Base-by-base conservation (phyloP, 768 basidiomycete species). In the Tremella mesenterica region DNA sequence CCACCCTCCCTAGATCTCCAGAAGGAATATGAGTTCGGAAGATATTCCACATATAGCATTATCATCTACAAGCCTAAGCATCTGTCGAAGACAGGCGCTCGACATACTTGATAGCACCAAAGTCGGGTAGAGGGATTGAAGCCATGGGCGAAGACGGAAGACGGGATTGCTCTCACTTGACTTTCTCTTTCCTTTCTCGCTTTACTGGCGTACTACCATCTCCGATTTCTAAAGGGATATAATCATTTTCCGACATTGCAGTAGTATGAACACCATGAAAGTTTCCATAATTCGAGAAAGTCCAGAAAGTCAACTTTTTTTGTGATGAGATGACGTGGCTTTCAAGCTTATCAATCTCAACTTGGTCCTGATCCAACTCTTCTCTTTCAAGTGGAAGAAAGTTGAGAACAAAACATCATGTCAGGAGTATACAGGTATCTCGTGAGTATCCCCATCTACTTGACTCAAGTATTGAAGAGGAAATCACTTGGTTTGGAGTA, bases 361-460 rank as follows among this genome's bases (percentile, higher is more conserved):
- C n/a, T 33, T 39, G 28, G 18, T 36, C 12, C 34, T 36, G 12
- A 12, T 36, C 12, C 34, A 18, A 36, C 12, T 36, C 34, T 36
- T 36, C 34, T 18, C 34, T 36, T 36, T 36, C 34, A 18, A 36
- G 18, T 36, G 34, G 34, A 36, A 36, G 12, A 36, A 36, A 18
- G n/a, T n/a, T n/a, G n/a, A n/a, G n/a, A n/a, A n/a, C 14, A 20
- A 38, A 47, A 5, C 59, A 63, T 10, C 21, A 73, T 73, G 71
- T 63, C 70, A 25, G 59, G 57, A 2, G 59, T 64, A 7, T 73
- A 73, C 60, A 58, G 67, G 49, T 66, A 63, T 44, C 61, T 67
- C n/a, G 71, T 72, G 54, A 61, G 71, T 59, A 12, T 7, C 4
- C 23, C 9, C 41, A 43, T 43, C 41, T 20, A 20, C 10, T 10